phyloP scores from a whole-genome alignment of 257 asterid species.

The Capsicum rhomboideum region DNA sequence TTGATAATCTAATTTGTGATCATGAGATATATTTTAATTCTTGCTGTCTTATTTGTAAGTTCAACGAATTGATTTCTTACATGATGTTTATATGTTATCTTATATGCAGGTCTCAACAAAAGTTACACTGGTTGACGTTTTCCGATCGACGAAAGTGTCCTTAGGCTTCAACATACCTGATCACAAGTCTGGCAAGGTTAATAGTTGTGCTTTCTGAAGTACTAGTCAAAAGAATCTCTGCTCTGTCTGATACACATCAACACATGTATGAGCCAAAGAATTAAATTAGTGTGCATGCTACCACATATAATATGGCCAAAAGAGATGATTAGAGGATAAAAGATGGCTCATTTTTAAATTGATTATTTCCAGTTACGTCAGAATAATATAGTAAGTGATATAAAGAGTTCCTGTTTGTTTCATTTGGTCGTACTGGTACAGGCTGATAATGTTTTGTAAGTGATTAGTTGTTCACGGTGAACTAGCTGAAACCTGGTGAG shows the following conservation, averaged over 20 bases:
- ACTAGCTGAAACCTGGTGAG: background rate
- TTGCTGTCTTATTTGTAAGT: background rate
- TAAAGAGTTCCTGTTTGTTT: background rate
- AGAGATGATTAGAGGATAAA: background rate
- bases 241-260: background rate
- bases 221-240: background rate
- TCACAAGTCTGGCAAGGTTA: conserved; percentile 85
- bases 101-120: conserved; percentile 56
- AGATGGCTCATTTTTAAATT: background rate
- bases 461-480: background rate
- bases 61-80: background rate
- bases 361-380: background rate
- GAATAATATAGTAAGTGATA: background rate
- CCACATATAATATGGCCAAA: background rate
- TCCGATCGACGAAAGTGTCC: conserved; percentile 61
- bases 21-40: background rate
- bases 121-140: conserved; percentile 42
- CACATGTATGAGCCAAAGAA: background rate
- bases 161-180: conserved; percentile 75
- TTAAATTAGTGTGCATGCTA: background rate
- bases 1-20: background rate
- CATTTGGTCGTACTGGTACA: background rate
- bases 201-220: background rate
- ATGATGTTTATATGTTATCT: background rate
- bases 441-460: background rate